Evolutionary conservation across 768 basidiomycete genomes (phyloP), one percentile per base, ranked within the genome.

Genomic region (Amanita muscaria): DNA sequence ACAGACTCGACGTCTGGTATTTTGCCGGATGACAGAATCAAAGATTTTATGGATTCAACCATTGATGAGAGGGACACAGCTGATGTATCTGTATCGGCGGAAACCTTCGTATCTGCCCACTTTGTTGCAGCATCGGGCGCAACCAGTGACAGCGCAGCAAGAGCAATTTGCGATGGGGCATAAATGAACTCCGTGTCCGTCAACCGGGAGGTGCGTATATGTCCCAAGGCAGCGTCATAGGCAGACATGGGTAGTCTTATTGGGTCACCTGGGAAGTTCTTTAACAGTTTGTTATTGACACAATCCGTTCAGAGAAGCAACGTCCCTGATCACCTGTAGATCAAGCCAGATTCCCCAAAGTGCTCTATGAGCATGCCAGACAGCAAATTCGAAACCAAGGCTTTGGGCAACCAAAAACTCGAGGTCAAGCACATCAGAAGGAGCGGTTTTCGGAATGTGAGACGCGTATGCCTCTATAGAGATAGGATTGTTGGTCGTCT

Each of bases 331-430:
- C 50, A 90, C 88, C 75, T 96, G 89, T 16, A 89, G 59, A 60
- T 96, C 92, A 15, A 96, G 72, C 74, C 80, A 84, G 15, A 93
- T 72, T 4, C 91, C 91, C 83, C 87, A 90, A 16, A 91, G 59
- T 1, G 91, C 88, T 36, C 89, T 67, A 56, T 93, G 88, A 16
- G 88, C 76, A 60, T 92, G 91, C 84, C 89, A 92, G 5, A 90
- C 79, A 3, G 90, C 80, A 57, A 97, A 96, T 59, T 99, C 93
- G 51, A 99, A 99, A 29, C 78, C 73, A 37, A 99, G 72, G 55
- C 88, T 91, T 62, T 98, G 96, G 0, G 93, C 88, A 4, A 99
- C 86, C 27, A 96, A 79, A 59, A 97, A 98, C 61, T 99, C 96
- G 27, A 97, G 78, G 46, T 91, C 86, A 46, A 98, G 77, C 12